A percentile compares a stretch with the other conserved stretches of the same genome.
Conservation (phyloP, 495 filamentous ascomycete genomes). For the Neurospora sp. region DNA sequence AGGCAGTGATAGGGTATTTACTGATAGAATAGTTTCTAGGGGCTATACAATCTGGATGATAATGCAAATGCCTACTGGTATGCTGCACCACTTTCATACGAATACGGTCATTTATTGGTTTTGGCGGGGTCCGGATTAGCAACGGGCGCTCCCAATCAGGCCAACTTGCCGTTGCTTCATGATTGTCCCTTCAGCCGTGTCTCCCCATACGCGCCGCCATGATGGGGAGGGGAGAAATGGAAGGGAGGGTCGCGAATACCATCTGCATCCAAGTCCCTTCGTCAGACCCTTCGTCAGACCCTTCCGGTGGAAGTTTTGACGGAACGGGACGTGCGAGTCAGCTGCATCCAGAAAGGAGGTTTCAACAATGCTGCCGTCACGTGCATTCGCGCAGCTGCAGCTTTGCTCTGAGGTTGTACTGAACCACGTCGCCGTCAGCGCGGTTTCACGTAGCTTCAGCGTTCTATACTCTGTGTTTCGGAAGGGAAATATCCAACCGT, state of each 20-base stretch:
- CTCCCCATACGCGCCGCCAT: neutral
- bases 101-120: neutral
- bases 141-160: neutral
- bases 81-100: neutral
- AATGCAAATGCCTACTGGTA: neutral
- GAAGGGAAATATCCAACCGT: neutral
- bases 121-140: neutral
- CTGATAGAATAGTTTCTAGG: neutral
- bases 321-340: neutral
- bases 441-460: neutral
- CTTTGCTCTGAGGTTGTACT: neutral
- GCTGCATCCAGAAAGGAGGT: neutral
- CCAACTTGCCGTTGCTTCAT: neutral
- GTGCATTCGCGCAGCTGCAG: neutral
- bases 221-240: neutral
- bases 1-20: neutral
- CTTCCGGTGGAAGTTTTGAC: neutral
- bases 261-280: neutral
- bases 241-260: neutral
- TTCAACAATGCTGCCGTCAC: neutral
- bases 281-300: neutral
- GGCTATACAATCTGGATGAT: neutral
- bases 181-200: neutral
- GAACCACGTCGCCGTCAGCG: neutral
- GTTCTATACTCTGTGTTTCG: neutral